Evolutionary conservation across 352 stramenopile species (phyloP), one percentile per base, ranked within the genome.

Genomic region (Globisporangium okanoganense): DNA sequence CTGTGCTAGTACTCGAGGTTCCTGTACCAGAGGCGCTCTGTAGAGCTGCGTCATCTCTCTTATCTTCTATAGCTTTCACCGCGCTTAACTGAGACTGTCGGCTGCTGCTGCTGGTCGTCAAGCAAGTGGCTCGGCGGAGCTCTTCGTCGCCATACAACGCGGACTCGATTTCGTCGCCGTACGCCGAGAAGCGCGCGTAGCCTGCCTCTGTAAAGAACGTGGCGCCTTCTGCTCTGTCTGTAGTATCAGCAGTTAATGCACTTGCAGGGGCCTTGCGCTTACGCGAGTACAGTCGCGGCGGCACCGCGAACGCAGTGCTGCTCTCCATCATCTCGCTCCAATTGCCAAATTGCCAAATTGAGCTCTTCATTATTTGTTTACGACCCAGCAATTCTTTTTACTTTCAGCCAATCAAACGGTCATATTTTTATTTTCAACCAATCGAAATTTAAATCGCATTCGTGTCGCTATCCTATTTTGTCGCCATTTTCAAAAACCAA

Each of bases 281-380:
- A 13, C 72, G 79, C 45, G 72, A 62, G 12, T 66, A 61, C 20
- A 89, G 61, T 40, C 47, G 78, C 57, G 57, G 72, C 35, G 82
- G 82, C 50, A 85, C 67, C 12, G 59, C 74, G 59, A 91, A 87
- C n/a, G 77, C 63, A 38, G 67, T 74, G 57, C 55, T 61, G 52
- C 57, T 64, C 59, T 61, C 61, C 55, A 59, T 36, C 48, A 49
- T 45, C 18, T 31, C 33, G n/a, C n/a, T n/a, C n/a, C 40, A 22
- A 40, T 14, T 58, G 33, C 25, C 20, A 45, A 18, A n/a, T 33
- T 47, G 13, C 10, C 36, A 56, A 55, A 56, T 40, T 20, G 44
- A 31, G 9, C 27, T 25, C 13, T 49, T 24, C 43, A 49, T 49
- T 49, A 14, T 40, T 9, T n/a, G n/a, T n/a, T n/a, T 6, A 36